Conservation (phyloP, 1,284 basidiomycete species). For the Ustilago loliicola region DNA sequence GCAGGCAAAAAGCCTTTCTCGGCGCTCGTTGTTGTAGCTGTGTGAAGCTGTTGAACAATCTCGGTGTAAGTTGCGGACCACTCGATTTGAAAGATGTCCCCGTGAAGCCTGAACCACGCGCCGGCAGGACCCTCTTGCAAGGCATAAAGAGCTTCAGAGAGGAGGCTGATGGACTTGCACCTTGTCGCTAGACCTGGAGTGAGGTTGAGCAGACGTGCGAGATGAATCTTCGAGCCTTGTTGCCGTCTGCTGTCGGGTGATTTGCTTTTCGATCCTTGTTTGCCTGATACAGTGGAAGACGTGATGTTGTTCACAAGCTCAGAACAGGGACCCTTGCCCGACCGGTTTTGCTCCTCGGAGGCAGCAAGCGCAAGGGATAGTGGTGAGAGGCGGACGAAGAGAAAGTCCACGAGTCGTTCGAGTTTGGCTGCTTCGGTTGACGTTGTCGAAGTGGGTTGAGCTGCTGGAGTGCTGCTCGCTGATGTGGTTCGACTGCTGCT, state of each 20-base stretch:
- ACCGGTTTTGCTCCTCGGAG: not conserved
- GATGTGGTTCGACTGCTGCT: slow-evolving; percentile 1
- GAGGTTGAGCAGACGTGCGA: slow-evolving; percentile 19
- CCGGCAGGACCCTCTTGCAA: slow-evolving; percentile 2
- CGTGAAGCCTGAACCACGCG: slow-evolving; percentile 16
- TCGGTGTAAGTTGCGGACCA: slow-evolving; percentile 5
- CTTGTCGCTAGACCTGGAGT: slow-evolving; percentile 22
- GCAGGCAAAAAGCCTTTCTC: not conserved
- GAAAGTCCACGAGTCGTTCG: slow-evolving; percentile 30
- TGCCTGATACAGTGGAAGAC: not conserved
- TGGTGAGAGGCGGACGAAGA: slow-evolving; percentile 20
- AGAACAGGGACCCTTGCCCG: not conserved
- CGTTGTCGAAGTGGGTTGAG: not conserved
- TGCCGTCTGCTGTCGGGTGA: not conserved
- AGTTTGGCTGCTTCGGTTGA: slow-evolving; percentile 24
- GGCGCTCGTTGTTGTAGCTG: not conserved
- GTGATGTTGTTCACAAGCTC: slow-evolving; percentile 11
- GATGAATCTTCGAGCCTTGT: slow-evolving; percentile 6
- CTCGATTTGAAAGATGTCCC: slow-evolving; percentile 12
- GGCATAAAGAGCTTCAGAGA: slow-evolving; percentile 14
- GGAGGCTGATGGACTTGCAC: slow-evolving; percentile 36
- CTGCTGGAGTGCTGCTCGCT: not conserved
- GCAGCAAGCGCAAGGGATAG: slow-evolving; percentile 5
- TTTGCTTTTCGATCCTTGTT: not conserved
- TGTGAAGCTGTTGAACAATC: not conserved